phyloP scores from a whole-genome alignment of 768 basidiomycete genomes.

The Boletus tomentosulus region DNA sequence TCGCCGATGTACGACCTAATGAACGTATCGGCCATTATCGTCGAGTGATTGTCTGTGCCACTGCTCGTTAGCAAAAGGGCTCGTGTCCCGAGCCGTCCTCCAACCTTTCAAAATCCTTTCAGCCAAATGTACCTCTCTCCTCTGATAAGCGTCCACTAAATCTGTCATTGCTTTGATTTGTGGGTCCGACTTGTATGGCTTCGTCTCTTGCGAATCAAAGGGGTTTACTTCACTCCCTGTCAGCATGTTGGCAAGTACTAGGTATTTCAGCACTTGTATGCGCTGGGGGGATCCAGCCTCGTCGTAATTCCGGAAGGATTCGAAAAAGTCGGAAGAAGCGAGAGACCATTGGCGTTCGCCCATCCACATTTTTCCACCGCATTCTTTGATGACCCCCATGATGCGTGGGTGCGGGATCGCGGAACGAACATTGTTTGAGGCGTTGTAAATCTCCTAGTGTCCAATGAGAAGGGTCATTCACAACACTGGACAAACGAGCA shows the following conservation, averaged over 20 bases:
- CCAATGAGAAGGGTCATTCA: neutral
- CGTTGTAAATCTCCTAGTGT: conserved; percentile 93
- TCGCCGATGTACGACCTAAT: conserved; percentile 96
- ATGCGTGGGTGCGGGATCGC: conserved; percentile 98
- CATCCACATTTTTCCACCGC: conserved; percentile 99
- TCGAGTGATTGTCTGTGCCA: conserved; percentile 77
- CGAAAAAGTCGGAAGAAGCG: conserved; percentile 97
- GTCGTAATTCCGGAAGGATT: conserved; percentile 97
- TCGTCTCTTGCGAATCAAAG: conserved; percentile 99
- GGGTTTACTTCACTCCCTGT: conserved; percentile 98
- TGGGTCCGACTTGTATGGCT: conserved; percentile 93
- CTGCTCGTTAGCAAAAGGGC: neutral
- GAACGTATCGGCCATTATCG: conserved; percentile 95
- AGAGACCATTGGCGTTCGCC: conserved; percentile 99
- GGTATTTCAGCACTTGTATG: conserved; percentile 97
- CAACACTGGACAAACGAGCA: neutral
- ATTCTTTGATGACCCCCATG: conserved; percentile 99
- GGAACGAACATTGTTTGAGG: conserved; percentile 85
- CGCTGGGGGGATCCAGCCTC: conserved; percentile 96
- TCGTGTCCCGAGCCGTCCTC: conserved; percentile 10
- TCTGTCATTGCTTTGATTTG: conserved; percentile 99
- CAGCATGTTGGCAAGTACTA: conserved; percentile 96
- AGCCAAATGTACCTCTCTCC: conserved; percentile 93
- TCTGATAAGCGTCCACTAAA: conserved; percentile 93
- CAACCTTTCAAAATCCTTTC: conserved; percentile 90